Base-by-base conservation (phyloP, 2,329 filamentous ascomycete genomes). In the Arthrobotrys sinensis region DNA sequence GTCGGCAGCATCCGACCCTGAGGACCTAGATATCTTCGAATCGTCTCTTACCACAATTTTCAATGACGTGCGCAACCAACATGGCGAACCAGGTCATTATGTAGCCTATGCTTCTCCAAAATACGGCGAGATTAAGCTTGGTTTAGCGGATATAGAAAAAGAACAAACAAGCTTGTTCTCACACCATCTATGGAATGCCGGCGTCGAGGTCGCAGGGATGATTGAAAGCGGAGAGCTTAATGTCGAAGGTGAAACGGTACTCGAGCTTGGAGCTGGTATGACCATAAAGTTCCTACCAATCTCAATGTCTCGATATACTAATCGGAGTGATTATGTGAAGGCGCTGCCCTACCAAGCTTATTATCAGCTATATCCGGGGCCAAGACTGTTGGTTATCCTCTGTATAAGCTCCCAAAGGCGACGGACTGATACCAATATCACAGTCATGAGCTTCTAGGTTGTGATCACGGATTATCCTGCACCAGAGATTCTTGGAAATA, bases 111-210 rank as follows among this genome's bases (percentile, higher is more conserved):
- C 80, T 48, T 82, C 80, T 3, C 77, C 73, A 19, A 79, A 79
- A n/a, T 82, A 81, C 38, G 82, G 82, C 8, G 80, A 82, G 36
- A 80, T 83, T 45, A 80, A 80, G 21, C 79, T 83, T 48, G 64
- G 72, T 7, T 72, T 83, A 4, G 80, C 78, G 1, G 76, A 83
- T 66, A 79, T 82, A 2, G 72, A 80, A 4, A 80, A 80, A 8
- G 77, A 75, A n/a, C 79, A 82, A n/a, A 82, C 70, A 57, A 80
- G 84, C 19, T 86, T 93, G 52, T 93, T 92, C 82, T 89, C 90
- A 79, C 91, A 93, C 82, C 92, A 91, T 83, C 84, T 93, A 28
- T 93, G 91, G 91, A 93, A 93, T 84, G 87, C 81, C 1, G 80
- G 80, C 38, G 76, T 81, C 46, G 76, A 80, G 52, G 80, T 81